phyloP scores from a whole-genome alignment of 1,139 yeast genomes.

The Yamadazyma buinensis region DNA sequence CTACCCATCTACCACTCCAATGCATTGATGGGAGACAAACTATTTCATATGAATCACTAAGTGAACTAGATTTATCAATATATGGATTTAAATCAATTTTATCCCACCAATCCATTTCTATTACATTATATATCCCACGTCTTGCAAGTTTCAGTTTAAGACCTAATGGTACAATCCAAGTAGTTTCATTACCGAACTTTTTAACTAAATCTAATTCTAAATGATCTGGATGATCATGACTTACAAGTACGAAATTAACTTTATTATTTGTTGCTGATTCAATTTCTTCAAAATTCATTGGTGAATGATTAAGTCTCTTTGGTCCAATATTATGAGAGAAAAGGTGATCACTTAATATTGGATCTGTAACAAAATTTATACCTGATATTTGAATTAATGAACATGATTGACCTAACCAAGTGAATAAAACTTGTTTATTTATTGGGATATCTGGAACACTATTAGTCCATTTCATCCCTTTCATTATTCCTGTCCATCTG shows the following conservation, averaged over 20 bases:
- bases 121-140: slow-evolving; percentile 50
- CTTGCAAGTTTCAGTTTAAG: slow-evolving; percentile 56
- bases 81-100: slow-evolving; percentile 40
- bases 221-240: slow-evolving; percentile 96
- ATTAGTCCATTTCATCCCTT: not conserved
- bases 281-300: slow-evolving; percentile 61
- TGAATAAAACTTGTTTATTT: slow-evolving; percentile 54
- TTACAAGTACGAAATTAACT: slow-evolving; percentile 71
- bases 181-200: slow-evolving; percentile 54
- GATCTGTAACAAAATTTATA: slow-evolving; percentile 78
- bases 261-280: slow-evolving; percentile 44
- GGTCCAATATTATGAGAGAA: slow-evolving; percentile 72
- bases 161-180: slow-evolving; percentile 89
- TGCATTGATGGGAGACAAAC: slow-evolving; percentile 97
- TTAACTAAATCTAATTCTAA: slow-evolving; percentile 61
- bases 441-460: slow-evolving; percentile 23
- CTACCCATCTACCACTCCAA: slow-evolving; percentile 83
- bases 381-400: slow-evolving; percentile 70
- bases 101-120: slow-evolving; percentile 96
- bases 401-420: slow-evolving; percentile 95
- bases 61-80: slow-evolving; percentile 12
- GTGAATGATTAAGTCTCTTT: slow-evolving; percentile 69
- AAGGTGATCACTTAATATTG: slow-evolving; percentile 68
- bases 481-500: too few species aligned
- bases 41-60: slow-evolving; percentile 59